Evolutionary conservation across 2,329 filamentous ascomycete genomes (phyloP).

Genomic region (Talaromyces sp.): DNA sequence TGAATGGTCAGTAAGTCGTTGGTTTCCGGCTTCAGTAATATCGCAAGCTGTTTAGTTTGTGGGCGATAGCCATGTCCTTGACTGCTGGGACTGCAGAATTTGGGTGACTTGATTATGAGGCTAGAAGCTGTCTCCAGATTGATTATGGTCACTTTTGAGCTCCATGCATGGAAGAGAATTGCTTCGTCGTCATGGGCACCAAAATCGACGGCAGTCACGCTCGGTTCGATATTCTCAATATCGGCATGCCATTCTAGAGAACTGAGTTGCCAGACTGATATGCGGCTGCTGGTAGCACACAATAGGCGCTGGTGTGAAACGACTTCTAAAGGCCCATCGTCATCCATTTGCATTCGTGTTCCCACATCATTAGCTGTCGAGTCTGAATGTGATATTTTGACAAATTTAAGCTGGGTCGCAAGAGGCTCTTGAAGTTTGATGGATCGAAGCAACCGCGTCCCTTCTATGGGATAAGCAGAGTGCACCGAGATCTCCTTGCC

Average conservation of each 20-base stretch:
- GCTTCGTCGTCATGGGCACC: slow-evolving; percentile 36
- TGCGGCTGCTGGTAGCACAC: slow-evolving; percentile 32
- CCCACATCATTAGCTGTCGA: neutral
- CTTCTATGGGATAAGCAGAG: slow-evolving; percentile 28
- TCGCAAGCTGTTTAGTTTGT: slow-evolving; percentile 38
- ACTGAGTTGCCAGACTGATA: slow-evolving; percentile 37
- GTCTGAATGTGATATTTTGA: slow-evolving; percentile 29
- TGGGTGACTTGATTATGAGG: slow-evolving; percentile 40
- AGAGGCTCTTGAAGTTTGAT: slow-evolving; percentile 32
- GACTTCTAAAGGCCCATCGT: slow-evolving; percentile 7
- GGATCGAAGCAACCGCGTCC: slow-evolving; percentile 31
- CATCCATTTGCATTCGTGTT: neutral
- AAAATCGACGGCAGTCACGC: slow-evolving; percentile 36
- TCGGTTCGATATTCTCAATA: slow-evolving; percentile 39
- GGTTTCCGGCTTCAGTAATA: slow-evolving; percentile 39
- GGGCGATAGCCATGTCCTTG: slow-evolving; percentile 38
- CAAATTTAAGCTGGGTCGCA: slow-evolving; percentile 25
- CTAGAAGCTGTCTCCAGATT: slow-evolving; percentile 34
- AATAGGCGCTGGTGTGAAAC: slow-evolving; percentile 32
- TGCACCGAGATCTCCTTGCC: slow-evolving; percentile 34
- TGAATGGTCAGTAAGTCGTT: slow-evolving; percentile 40
- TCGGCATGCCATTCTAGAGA: slow-evolving; percentile 37
- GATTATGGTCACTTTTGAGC: slow-evolving; percentile 37
- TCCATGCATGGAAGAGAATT: slow-evolving; percentile 40
- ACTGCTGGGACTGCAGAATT: slow-evolving; percentile 33